A percentile compares a stretch with the other conserved stretches of the same genome.
Conservation (phyloP, 2,329 filamentous ascomycete species). For the Clathrospora elynae region DNA sequence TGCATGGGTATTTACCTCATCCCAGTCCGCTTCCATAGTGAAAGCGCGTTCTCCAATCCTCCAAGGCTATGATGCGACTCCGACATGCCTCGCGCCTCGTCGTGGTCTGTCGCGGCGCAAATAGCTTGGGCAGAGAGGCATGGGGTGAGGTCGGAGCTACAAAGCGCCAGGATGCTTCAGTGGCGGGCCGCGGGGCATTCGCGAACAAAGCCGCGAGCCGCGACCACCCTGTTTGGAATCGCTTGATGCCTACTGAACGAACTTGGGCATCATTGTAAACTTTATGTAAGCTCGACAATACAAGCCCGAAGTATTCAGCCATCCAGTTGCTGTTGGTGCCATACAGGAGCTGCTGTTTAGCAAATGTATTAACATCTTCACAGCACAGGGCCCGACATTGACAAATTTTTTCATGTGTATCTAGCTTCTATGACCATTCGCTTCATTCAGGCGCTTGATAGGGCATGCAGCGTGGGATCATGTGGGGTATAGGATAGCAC, state of each 20-base stretch:
- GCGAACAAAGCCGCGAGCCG: slow-evolving; percentile 6
- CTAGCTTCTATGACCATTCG: no score
- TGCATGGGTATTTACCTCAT: slow-evolving; percentile 48
- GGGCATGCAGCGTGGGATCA: no score
- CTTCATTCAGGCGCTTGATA: no score
- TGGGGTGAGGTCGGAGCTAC: slow-evolving; percentile 30
- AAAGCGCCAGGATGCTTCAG: slow-evolving; percentile 24
- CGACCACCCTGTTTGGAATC: neutral
- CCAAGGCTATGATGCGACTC: slow-evolving; percentile 16
- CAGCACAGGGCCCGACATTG: no score
- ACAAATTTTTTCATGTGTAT: no score
- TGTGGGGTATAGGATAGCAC: neutral
- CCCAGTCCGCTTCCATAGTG: slow-evolving; percentile 60
- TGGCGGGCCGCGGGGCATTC: slow-evolving; percentile 16
- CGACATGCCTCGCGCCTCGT: slow-evolving; percentile 37
- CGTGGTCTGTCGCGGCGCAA: slow-evolving; percentile 26
- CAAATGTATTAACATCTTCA: no score
- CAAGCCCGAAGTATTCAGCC: no score
- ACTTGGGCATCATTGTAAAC: no score
- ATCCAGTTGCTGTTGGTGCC: no score
- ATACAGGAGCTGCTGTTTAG: no score
- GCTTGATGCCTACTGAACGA: no score
- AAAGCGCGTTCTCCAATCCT: slow-evolving; percentile 30
- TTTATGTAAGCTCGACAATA: no score
- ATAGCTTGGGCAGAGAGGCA: slow-evolving; percentile 18